Conservation (phyloP, 257 asterid genomes). For the Ocimum tenuiflorum region DNA sequence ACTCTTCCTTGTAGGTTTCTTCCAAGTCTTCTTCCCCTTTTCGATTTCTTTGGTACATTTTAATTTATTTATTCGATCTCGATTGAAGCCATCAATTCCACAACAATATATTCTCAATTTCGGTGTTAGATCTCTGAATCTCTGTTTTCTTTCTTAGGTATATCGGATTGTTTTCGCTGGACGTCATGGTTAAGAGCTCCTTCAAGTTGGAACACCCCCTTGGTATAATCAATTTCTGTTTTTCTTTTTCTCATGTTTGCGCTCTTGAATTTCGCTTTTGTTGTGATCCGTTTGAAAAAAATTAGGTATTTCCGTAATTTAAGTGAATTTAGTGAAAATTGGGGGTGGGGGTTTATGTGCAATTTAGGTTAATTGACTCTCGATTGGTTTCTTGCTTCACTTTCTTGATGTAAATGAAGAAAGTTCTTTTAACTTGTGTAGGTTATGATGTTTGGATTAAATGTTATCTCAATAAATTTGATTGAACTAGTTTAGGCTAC, state of each 20-base stretch:
- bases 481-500: background rate
- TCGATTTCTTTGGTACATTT: background rate
- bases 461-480: background rate
- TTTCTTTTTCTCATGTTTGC: background rate
- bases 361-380: background rate
- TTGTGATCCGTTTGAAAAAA: background rate
- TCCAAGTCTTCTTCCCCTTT: background rate
- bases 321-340: background rate
- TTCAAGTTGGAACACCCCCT: slow-evolving; percentile 56
- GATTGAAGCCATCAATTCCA: background rate
- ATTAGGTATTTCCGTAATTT: no score
- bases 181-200: slow-evolving; percentile 45
- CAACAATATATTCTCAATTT: no score
- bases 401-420: background rate
- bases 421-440: background rate
- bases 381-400: background rate
- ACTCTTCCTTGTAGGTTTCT: slow-evolving; percentile 13
- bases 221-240: slow-evolving; percentile 32
- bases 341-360: background rate
- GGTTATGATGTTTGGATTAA: background rate
- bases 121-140: background rate
- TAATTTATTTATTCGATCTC: background rate
- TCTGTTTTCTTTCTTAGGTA: background rate
- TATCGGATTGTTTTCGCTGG: slow-evolving; percentile 18
- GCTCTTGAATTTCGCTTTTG: background rate